Base-by-base conservation (phyloP, 1,284 basidiomycete species). In the Cutaneotrichosporon daszewskae region DNA sequence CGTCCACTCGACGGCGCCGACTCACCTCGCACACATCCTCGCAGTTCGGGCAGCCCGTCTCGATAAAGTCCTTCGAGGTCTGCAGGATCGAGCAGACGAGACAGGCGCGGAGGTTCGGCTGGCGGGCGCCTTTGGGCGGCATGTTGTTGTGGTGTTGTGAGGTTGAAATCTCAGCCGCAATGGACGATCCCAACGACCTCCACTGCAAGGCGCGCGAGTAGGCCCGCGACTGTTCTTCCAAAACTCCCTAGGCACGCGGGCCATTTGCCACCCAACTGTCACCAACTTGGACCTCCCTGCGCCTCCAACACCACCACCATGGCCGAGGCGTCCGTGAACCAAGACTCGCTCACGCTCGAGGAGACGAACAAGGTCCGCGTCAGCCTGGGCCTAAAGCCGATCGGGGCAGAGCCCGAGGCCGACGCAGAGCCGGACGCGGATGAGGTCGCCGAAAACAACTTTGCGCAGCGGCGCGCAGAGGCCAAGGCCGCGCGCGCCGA, bases 291-390 rank as follows among this genome's bases (percentile, higher is more conserved):
- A 20, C 2, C 32, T 33, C 32, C 22, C 5, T 11, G 5, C 25
- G n/a, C 11, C 26, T 22, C 39, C 17, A 28, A 33, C 16, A 12
- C 6, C 17, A 2, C n/a, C 43, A 32, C 24, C 24, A 53, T 53
- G 51, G 45, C 49, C 35, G 84, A 90, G 35, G 26, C 37, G 44
- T 49, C 51, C n/a, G 34, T 40, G 17, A 45, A 71, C 42, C 45
- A 57, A 40, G 63, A 66, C 42, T 53, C 60, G 84, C 85, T 66
- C 84, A 95, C 66, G 84, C 80, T 98, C 65, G 92, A 96, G 67
- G 95, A 98, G 78, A 96, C 92, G 43, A 97, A 97, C 78, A 90
- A 87, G 73, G 88, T 96, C 66, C 89, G 95, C 74, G 81, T 95
- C 53, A 85, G 83, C 8, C 79, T 97, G 33, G 95, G 95, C 58